phyloP scores from a whole-genome alignment of 306 rosid genomes.

The Ormosia semicastrata region DNA sequence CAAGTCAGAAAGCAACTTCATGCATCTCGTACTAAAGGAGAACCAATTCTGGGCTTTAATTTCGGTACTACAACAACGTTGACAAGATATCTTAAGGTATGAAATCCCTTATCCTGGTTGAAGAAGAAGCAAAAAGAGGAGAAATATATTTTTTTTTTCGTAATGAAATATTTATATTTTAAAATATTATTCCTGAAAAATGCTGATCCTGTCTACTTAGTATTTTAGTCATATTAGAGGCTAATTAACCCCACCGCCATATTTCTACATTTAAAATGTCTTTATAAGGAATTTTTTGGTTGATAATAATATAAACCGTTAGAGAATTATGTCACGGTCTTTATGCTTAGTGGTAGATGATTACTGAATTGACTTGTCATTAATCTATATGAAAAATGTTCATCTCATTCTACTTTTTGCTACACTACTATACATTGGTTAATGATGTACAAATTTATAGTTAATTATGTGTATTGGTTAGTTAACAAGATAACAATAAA shows the following conservation, averaged over 20 bases:
- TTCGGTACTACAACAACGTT: constrained; percentile 65
- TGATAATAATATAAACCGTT: neutral
- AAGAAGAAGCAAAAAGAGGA: neutral
- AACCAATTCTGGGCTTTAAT: constrained; percentile 80
- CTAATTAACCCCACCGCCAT: neutral
- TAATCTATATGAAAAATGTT: neutral
- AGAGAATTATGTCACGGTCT: neutral
- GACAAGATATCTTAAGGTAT: constrained; percentile 76
- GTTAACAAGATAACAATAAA: too few relatives aligned
- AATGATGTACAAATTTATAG: too few relatives aligned
- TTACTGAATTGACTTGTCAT: neutral
- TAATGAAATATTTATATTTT: neutral
- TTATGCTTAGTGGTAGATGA: neutral
- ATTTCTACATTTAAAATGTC: neutral
- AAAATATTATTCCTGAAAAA: neutral
- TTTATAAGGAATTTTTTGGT: neutral
- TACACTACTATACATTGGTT: too few relatives aligned
- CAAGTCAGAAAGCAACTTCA: constrained; percentile 90
- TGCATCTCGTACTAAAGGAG: constrained; percentile 67
- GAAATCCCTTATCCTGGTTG: neutral
- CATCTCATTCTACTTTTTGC: too few relatives aligned
- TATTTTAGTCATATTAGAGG: neutral
- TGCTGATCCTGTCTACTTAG: neutral
- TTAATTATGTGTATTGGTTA: too few relatives aligned
- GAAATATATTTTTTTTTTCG: neutral